Evolutionary conservation across 345 rosid species (phyloP), one percentile per base, ranked within the genome.

Genomic region (Dimocarpus longan): DNA sequence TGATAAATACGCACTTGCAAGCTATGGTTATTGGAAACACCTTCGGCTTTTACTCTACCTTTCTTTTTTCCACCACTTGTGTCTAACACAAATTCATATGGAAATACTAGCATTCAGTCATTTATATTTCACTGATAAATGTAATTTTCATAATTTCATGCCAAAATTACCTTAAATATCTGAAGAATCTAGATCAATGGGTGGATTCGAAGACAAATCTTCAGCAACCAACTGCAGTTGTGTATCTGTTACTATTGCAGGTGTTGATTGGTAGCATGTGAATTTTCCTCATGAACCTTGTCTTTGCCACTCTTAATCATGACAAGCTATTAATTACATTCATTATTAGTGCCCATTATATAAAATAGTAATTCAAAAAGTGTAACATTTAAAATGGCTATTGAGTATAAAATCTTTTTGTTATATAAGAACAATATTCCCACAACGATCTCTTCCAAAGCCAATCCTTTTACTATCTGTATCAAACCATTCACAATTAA

Each of bases 401-500:
- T 26, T 3, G 6, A 50, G 56, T 13, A 50, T 50, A 11, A 11
- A 50, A 50, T 16, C 4, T 50, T 50, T 50, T 50, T 50, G 4
- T 50, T 13, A 6, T 50, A 50, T 50, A 50, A 50, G 18, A 50
- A 50, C 18, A 50, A 13, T 12, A 50, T 50, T 50, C 37, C 66
- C 37, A 3, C 28, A 22, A 26, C 1, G 10, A 62, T 62, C 66
- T 22, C 28, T 62, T 5, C 66, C 65, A 0, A 65, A 6, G 4
- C 73, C 78, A 18, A 46, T 78, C 8, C 70, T 10, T 6, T 1
- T 15, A 21, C 19, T 21, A 15, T 21, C 18, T 0, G 66, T 72
- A 48, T 79, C 73, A 42, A 24, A 59, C 78, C 67, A 79, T 2
- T 79, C 42, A 66, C 73, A 79, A 21, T 21, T 15, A n/a, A 65